Conservation (phyloP, 768 basidiomycete species). For the Dentipellis fragilis region DNA sequence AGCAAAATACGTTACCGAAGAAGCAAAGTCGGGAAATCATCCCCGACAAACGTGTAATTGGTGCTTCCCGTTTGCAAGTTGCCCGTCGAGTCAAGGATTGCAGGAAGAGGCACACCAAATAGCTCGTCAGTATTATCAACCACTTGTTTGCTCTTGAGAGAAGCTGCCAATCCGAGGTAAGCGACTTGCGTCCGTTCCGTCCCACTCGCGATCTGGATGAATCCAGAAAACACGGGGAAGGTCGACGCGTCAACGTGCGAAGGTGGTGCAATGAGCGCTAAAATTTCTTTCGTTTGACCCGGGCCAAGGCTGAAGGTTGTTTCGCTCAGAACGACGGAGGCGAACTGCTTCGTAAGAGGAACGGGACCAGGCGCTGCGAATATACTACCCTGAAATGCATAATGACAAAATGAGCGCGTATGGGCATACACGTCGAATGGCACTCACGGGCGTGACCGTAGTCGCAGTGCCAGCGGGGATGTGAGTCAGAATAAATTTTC, state of each 20-base stretch:
- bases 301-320: conserved; percentile 35
- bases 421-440: not conserved
- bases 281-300: conserved; percentile 30
- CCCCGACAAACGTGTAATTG: conserved; percentile 37
- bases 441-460: conserved; percentile 32
- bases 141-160: conserved; percentile 39
- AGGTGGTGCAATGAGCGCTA: conserved; percentile 38
- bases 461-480: conserved; percentile 47
- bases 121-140: conserved; percentile 39
- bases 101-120: conserved; percentile 36
- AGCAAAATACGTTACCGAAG: conserved; percentile 23
- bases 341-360: conserved; percentile 33
- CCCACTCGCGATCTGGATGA: conserved; percentile 30
- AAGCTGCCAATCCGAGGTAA: conserved; percentile 34
- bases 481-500: conserved; percentile 40
- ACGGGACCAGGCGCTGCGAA: conserved; percentile 40
- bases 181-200: conserved; percentile 31
- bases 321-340: conserved; percentile 36
- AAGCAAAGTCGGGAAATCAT: conserved; percentile 31
- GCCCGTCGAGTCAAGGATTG: conserved; percentile 30
- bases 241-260: conserved; percentile 27
- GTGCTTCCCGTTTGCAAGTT: conserved; percentile 28
- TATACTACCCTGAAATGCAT: conserved; percentile 24
- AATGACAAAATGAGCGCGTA: not conserved
- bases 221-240: conserved; percentile 53